These are phyloP conservation scores for Penicillium atrosanguineum DNA, from an alignment of 495 filamentous ascomycete species.

Conservation along the genomic window DNA sequence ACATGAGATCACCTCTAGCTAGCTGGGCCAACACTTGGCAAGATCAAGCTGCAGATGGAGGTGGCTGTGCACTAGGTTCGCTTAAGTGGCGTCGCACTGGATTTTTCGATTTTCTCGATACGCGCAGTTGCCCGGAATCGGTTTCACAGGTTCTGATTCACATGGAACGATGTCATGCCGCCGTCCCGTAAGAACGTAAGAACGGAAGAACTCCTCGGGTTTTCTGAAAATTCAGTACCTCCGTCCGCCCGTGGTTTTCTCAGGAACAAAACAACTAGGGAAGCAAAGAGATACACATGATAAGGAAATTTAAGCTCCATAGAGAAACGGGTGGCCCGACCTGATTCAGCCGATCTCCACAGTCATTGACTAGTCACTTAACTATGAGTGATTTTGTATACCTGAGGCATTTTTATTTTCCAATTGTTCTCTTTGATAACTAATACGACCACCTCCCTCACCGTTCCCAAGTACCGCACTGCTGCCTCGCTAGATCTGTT, in stretches of 20 bases:
- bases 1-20: conserved; percentile 5
- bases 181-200: neutral
- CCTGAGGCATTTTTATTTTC: conserved; percentile 30
- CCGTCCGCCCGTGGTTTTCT: neutral
- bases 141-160: conserved; percentile 8
- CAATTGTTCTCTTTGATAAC: conserved; percentile 12
- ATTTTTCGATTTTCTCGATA: conserved; percentile 11
- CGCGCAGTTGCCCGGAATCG: conserved; percentile 13
- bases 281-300: conserved; percentile 1
- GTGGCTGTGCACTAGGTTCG: conserved; percentile 26
- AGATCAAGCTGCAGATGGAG: conserved; percentile 15
- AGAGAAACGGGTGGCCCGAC: conserved; percentile 5
- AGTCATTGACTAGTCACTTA: neutral
- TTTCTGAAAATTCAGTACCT: neutral
- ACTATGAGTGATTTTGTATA: conserved; percentile 28
- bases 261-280: neutral
- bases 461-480: neutral
- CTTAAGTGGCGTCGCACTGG: conserved; percentile 17
- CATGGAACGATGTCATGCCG: neutral
- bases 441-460: neutral
- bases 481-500: neutral
- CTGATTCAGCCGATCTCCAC: conserved; percentile 11
- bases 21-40: neutral
- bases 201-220: no score
- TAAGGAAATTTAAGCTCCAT: conserved; percentile 26